Evolutionary conservation across 2,329 filamentous ascomycete species (phyloP), one percentile per base, ranked within the genome.

Genomic region (Teratosphaeria viscida): DNA sequence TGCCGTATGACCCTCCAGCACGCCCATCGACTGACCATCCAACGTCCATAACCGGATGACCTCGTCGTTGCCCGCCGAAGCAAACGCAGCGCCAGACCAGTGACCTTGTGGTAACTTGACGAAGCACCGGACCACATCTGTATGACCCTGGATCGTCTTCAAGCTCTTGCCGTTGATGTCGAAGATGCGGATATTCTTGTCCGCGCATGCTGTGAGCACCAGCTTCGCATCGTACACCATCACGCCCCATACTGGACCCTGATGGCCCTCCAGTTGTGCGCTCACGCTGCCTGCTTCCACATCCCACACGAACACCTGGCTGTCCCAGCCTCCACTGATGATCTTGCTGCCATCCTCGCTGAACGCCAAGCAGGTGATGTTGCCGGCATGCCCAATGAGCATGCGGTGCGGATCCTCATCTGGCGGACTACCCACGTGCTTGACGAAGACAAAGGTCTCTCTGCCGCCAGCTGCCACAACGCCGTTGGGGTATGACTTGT

Each of bases 291-390:
- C 96, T 65, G 87, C 91, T 49, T 84, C 83, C n/a, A 94, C 78
- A 63, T 81, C 82, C 94, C 94, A 99, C 57, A 97, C 77, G 58
- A 90, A 86, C 32, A 90, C 92, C 64, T 91, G 88, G 34, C 84
- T 84, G 74, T 99, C 94, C 94, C 94, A 99, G 68, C 92, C 89
- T 35, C 92, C 94, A 65, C 92, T 97, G 54, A 96, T 86, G 49
- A 97, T 80, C 72, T 85, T 89, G 54, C 78, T 82, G 1, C 86
- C 87, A 61, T 85, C 82, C 0, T 87, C 82, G 56, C 86, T 87
- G 16, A 90, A 86, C 68, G 95, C 90, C 53, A 99, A 76, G 8
- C 92, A 82, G 72, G 92, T 96, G 54, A 99, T 85, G 68, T 97
- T 97, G 72, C 88, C 83, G 23, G 83, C 81, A 72, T 99, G 94